These are phyloP conservation scores for Aureobasidium sp. DNA, from an alignment of 2,329 filamentous ascomycete species.

Conservation along the genomic window DNA sequence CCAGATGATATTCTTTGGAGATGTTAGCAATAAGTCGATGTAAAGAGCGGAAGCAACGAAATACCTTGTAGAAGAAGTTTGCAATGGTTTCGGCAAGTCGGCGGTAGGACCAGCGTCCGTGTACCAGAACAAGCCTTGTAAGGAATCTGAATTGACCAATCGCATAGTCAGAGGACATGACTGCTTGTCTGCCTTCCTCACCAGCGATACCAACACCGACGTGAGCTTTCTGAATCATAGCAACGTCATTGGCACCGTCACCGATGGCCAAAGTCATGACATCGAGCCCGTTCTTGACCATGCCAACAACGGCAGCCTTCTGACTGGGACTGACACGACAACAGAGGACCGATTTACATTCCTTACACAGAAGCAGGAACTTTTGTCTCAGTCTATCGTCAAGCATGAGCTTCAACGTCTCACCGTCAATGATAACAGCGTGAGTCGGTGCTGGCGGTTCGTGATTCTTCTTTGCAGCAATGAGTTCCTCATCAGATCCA, in stretches of 20 bases:
- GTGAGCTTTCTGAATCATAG: constrained; percentile 96
- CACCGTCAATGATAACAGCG: constrained; percentile 89
- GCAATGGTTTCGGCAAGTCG: constrained; percentile 86
- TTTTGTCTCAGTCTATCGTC: constrained; percentile 77
- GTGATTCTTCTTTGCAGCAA: constrained; percentile 70
- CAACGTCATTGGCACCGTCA: constrained; percentile 91
- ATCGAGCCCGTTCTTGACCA: constrained; percentile 91
- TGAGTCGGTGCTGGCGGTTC: constrained; percentile 81
- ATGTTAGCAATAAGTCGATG: not conserved
- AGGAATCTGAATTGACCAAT: constrained; percentile 91
- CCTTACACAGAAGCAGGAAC: constrained; percentile 90
- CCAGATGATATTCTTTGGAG: constrained; percentile 79
- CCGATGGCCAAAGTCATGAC: constrained; percentile 94
- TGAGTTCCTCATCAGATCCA: constrained; percentile 78
- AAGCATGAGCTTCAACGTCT: constrained; percentile 81
- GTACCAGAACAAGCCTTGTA: constrained; percentile 75
- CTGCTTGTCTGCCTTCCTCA: constrained; percentile 83
- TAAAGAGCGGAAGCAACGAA: constrained; percentile 13
- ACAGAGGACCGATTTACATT: constrained; percentile 92
- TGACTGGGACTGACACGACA: constrained; percentile 95
- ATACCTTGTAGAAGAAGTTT: constrained; percentile 97
- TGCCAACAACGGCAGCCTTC: constrained; percentile 90
- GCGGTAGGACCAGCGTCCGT: constrained; percentile 94
- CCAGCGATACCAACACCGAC: constrained; percentile 95
- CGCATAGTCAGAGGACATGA: constrained; percentile 93